These are phyloP conservation scores for Dryadomyces quercus-mongolicae DNA, from an alignment of 2,329 filamentous ascomycete genomes.

Conservation along the genomic window DNA sequence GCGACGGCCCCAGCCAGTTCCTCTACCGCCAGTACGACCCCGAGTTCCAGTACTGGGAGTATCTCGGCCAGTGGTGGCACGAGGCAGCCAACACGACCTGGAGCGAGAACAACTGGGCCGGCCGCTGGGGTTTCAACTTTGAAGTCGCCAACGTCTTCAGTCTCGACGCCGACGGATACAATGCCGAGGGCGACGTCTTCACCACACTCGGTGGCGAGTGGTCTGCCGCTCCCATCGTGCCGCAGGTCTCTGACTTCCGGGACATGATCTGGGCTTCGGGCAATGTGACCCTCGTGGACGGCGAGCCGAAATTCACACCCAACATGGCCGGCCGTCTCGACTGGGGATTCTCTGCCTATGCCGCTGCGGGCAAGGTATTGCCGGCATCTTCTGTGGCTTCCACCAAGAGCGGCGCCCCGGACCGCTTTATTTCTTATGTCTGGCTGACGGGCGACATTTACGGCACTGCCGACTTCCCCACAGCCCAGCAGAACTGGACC, in stretches of 20 bases:
- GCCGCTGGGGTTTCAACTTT: constrained; percentile 4
- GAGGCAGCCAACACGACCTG: constrained; percentile 1
- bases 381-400: neutral
- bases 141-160: constrained; percentile 1
- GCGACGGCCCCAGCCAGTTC: neutral
- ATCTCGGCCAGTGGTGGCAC: constrained; percentile 1
- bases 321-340: constrained; percentile 2
- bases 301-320: neutral
- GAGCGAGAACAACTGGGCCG: constrained; percentile 1
- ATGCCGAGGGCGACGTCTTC: neutral
- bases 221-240: constrained; percentile 1
- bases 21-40: constrained; percentile 2
- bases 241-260: constrained; percentile 1
- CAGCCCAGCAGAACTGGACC: constrained; percentile 3
- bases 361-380: neutral
- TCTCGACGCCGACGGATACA: constrained; percentile 1
- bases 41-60: constrained; percentile 3
- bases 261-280: constrained; percentile 1
- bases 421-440: constrained; percentile 1
- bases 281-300: neutral
- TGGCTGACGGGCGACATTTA: constrained; percentile 2
- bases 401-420: neutral
- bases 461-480: constrained; percentile 1
- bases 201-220: neutral
- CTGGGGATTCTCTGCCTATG: constrained; percentile 1